phyloP scores from a whole-genome alignment of 2,329 filamentous ascomycete genomes.

The Endocalyx cinctus region DNA sequence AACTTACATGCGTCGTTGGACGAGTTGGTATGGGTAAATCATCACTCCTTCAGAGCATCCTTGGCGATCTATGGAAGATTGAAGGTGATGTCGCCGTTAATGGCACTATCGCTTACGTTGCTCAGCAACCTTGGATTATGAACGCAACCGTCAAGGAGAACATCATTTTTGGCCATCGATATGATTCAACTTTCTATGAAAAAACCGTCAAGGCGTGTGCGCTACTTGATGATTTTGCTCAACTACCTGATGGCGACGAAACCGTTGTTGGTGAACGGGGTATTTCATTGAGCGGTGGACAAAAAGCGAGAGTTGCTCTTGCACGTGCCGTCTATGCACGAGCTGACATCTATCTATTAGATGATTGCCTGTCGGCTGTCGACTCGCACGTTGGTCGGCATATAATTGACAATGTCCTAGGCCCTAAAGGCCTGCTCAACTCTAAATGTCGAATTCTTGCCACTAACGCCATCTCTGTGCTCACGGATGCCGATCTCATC shows the following conservation, averaged over 20 bases:
- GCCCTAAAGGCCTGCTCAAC: slow-evolving; percentile 72
- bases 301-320: slow-evolving; percentile 89
- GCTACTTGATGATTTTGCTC: slow-evolving; percentile 82
- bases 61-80: slow-evolving; percentile 89
- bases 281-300: slow-evolving; percentile 91
- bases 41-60: slow-evolving; percentile 79
- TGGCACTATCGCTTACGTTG: slow-evolving; percentile 83
- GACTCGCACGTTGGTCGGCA: slow-evolving; percentile 96
- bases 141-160: slow-evolving; percentile 97
- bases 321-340: slow-evolving; percentile 93
- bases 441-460: slow-evolving; percentile 89
- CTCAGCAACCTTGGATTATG: slow-evolving; percentile 93
- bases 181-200: slow-evolving; percentile 91
- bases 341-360: slow-evolving; percentile 92
- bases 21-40: slow-evolving; percentile 95
- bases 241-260: slow-evolving; percentile 90
- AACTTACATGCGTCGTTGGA: slow-evolving; percentile 88
- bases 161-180: slow-evolving; percentile 92
- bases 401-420: slow-evolving; percentile 90
- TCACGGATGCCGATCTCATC: slow-evolving; percentile 86
- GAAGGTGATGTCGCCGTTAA: slow-evolving; percentile 78
- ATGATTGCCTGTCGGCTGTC: slow-evolving; percentile 94
- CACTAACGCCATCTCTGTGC: slow-evolving; percentile 89
- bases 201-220: slow-evolving; percentile 89
- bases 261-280: slow-evolving; percentile 95